phyloP scores from a whole-genome alignment of 352 stramenopile species.

The Thraustochytrium aureum region DNA sequence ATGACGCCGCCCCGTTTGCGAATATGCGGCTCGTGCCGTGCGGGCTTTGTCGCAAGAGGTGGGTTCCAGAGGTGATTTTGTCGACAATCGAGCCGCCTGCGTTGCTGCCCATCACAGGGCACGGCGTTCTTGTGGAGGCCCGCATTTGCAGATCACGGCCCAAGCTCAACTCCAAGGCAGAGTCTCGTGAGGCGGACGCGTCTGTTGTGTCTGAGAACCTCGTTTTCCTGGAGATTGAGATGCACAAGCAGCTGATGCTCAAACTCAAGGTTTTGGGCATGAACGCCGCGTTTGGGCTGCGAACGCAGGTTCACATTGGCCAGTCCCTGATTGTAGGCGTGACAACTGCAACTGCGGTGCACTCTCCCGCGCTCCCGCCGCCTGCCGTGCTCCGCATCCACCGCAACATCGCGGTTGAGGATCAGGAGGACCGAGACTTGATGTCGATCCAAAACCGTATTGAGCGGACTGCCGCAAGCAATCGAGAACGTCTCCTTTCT shows the following conservation, averaged over 20 bases:
- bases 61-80: slow-evolving; percentile 77
- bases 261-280: slow-evolving; percentile 89
- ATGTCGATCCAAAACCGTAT: slow-evolving; percentile 33
- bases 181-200: slow-evolving; percentile 89
- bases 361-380: slow-evolving; percentile 86
- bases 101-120: slow-evolving; percentile 77
- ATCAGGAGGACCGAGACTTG: slow-evolving; percentile 44
- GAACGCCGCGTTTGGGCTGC: slow-evolving; percentile 94
- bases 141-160: slow-evolving; percentile 84
- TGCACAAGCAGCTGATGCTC: slow-evolving; percentile 93
- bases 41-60: slow-evolving; percentile 94
- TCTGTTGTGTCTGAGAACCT: slow-evolving; percentile 94
- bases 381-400: slow-evolving; percentile 35
- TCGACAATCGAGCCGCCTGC: slow-evolving; percentile 57
- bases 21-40: slow-evolving; percentile 98
- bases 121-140: slow-evolving; percentile 93
- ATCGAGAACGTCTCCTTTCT: slow-evolving; percentile 28
- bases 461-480: background rate
- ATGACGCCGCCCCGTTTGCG: slow-evolving; percentile 83
- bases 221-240: slow-evolving; percentile 97
- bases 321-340: slow-evolving; percentile 79
- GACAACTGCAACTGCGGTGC: slow-evolving; percentile 84
- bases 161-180: slow-evolving; percentile 65
- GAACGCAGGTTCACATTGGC: slow-evolving; percentile 85
- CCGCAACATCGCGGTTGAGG: slow-evolving; percentile 42